Percentiles rank a stretch among this genome's conserved stretches.
Evolutionary conservation across 140 eudicot genomes (phyloP).

Genomic region (Stevia rebaudiana): DNA sequence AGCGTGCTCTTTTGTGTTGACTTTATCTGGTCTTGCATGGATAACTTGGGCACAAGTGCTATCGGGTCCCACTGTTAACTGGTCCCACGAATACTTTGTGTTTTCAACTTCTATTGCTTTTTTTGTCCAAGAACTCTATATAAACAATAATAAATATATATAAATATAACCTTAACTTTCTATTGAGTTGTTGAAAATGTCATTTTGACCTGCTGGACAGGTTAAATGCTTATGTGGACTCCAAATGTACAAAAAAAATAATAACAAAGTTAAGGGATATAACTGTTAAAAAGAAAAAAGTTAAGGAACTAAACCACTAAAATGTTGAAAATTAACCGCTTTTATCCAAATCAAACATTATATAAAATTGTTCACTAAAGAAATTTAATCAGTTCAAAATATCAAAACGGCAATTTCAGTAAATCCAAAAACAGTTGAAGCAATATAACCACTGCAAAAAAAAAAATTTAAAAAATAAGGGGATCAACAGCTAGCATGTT

Average conservation of each 20-base stretch:
- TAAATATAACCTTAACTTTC: not conserved
- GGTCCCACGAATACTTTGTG: constrained; percentile 37
- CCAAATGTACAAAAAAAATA: not conserved
- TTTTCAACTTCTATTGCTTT: constrained; percentile 54
- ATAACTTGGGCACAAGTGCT: constrained; percentile 56
- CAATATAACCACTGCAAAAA: not conserved
- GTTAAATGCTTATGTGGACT: not conserved
- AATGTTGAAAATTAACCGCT: not conserved
- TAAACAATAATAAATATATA: constrained; percentile 17
- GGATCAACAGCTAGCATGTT: not conserved
- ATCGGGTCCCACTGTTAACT: constrained; percentile 38
- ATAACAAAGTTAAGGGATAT: not conserved
- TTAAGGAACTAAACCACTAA: not conserved
- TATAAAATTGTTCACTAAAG: not conserved
- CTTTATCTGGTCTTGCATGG: constrained; percentile 37
- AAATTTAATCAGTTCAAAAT: not conserved
- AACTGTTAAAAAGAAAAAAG: not conserved
- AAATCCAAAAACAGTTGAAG: not conserved
- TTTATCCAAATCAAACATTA: not conserved
- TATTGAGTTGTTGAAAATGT: not conserved
- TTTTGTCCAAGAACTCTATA: constrained; percentile 70
- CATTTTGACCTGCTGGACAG: constrained; percentile 4
- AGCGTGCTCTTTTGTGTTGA: constrained; percentile 25
- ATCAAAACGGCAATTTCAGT: constrained; percentile 4
- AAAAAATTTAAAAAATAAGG: not conserved